Evolutionary conservation across 306 rosid species (phyloP).

Genomic region (Pueraria montana): DNA sequence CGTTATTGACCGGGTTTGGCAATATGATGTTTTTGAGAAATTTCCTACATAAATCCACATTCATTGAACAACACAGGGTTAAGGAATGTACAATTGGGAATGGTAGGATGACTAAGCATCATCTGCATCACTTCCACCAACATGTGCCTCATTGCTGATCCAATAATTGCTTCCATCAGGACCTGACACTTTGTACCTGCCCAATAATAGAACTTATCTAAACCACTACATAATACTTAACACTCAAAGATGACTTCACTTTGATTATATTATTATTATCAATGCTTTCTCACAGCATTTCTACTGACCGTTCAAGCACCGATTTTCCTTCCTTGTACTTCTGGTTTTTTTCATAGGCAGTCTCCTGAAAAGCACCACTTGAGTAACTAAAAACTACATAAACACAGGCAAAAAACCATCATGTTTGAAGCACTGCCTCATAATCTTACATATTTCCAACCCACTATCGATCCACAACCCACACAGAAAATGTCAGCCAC

Average conservation of each 20-base stretch:
- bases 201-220: conserved; percentile 56
- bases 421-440: conserved; percentile 47
- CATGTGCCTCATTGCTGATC: conserved; percentile 72
- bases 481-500: conserved; percentile 95
- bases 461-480: conserved; percentile 90
- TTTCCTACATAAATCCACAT: conserved; percentile 49
- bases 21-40: conserved; percentile 50
- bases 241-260: conserved; percentile 29
- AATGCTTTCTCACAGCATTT: conserved; percentile 44
- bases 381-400: conserved; percentile 49
- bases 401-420: conserved; percentile 36
- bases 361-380: conserved; percentile 66
- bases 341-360: conserved; percentile 65
- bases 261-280: conserved; percentile 35
- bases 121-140: conserved; percentile 89
- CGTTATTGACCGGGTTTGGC: conserved; percentile 47
- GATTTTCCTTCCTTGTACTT: conserved; percentile 85
- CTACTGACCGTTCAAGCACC: conserved; percentile 77
- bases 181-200: conserved; percentile 78
- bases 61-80: conserved; percentile 53
- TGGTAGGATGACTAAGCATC: conserved; percentile 61
- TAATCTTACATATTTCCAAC: conserved; percentile 94
- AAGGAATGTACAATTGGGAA: conserved; percentile 67
- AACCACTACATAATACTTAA: conserved; percentile 22
- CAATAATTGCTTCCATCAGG: conserved; percentile 88